phyloP scores from a whole-genome alignment of 208 protist species.

The Leishmania arabica region DNA sequence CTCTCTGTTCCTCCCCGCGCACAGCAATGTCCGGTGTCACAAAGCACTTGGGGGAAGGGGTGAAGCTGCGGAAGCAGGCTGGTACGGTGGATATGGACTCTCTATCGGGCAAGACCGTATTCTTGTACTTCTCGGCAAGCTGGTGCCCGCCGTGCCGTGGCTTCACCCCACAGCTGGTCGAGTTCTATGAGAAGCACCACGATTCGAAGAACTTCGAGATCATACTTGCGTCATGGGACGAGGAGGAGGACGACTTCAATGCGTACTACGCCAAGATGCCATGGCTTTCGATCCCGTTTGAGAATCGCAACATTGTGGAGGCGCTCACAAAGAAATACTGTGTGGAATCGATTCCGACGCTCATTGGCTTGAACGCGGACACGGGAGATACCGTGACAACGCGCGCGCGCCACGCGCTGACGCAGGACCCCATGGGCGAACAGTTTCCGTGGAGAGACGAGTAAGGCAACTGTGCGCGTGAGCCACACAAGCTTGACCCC shows the following conservation, averaged over 20 bases:
- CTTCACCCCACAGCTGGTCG: conserved; percentile 86
- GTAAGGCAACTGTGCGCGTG: not conserved
- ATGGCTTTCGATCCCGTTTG: conserved; percentile 76
- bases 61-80: conserved; percentile 16
- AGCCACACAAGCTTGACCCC: not conserved
- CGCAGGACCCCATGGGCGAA: conserved; percentile 64
- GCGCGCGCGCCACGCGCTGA: conserved; percentile 46
- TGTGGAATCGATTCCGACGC: conserved; percentile 77
- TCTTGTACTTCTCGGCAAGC: conserved; percentile 93
- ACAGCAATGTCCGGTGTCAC: conserved; percentile 15
- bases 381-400: conserved; percentile 68
- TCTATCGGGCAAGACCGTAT: conserved; percentile 60
- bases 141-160: conserved; percentile 94
- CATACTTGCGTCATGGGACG: conserved; percentile 75
- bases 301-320: conserved; percentile 35
- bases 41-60: conserved; percentile 7
- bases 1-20: not conserved
- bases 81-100: conserved; percentile 15
- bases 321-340: conserved; percentile 50
- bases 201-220: conserved; percentile 88
- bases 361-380: conserved; percentile 77
- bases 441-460: conserved; percentile 65
- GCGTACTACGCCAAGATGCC: conserved; percentile 86
- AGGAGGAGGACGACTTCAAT: conserved; percentile 71
- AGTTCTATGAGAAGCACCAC: conserved; percentile 81